A percentile compares a stretch with the other conserved stretches of the same genome.
phyloP scores from a whole-genome alignment of 73 alveolate species.

The Paramecium caudatum region DNA sequence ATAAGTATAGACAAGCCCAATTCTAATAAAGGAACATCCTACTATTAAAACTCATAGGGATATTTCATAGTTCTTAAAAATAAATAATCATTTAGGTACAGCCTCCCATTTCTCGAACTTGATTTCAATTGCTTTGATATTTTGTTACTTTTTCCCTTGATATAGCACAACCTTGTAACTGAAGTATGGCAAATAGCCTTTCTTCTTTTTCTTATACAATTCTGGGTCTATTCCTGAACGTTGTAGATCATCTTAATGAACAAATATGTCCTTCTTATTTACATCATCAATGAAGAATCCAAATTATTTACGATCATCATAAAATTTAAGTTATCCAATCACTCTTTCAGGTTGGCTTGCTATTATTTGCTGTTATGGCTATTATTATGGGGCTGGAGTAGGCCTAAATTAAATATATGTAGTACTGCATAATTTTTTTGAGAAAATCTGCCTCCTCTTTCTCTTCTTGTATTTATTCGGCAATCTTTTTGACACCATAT shows the following conservation, averaged over 20 bases:
- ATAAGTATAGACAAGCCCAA: not conserved
- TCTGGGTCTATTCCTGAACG: conserved; percentile 63
- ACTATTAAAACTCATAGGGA: conserved; percentile 9
- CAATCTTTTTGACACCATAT: not conserved
- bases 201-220: not conserved
- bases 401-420: not conserved
- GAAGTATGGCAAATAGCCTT: not conserved
- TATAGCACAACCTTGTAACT: conserved; percentile 28
- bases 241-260: conserved; percentile 83
- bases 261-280: conserved; percentile 79
- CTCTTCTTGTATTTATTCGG: conserved; percentile 19
- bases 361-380: not conserved
- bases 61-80: conserved; percentile 35
- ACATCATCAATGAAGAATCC: conserved; percentile 81
- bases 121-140: conserved; percentile 59
- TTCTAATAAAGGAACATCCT: conserved; percentile 32
- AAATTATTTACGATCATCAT: conserved; percentile 78
- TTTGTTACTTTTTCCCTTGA: conserved; percentile 40
- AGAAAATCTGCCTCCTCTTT: conserved; percentile 22
- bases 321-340: conserved; percentile 81
- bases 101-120: conserved; percentile 36
- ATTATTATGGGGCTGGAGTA: not conserved
- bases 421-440: not conserved
- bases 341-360: conserved; percentile 44
- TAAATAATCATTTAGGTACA: too few species aligned